Base-by-base conservation (phyloP, 305 asterid species). In the Fraxinus floribunda region DNA sequence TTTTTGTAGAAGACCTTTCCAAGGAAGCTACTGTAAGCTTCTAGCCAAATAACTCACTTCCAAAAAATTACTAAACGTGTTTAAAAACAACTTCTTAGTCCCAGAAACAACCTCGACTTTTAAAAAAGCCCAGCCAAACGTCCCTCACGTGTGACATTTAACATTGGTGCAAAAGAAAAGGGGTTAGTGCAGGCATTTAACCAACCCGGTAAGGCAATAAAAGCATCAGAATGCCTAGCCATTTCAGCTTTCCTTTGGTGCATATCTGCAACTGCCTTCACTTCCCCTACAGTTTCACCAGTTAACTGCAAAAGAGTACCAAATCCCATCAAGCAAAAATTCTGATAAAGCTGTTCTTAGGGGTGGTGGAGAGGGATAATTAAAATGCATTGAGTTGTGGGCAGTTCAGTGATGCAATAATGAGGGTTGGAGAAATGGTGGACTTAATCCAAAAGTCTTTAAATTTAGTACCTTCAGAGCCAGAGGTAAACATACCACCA, bases 171-270 rank as follows among this genome's bases (percentile, higher is more conserved):
- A 16, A 52, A 52, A 52, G 9, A 5, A 52, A 52, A 1, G 24
- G 64, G 64, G 24, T 52, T 52, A n/a, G 64, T 52, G 64, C 79
- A 75, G 81, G 84, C 55, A 57, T 83, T 80, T 80, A 68, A 85
- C 88, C 66, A 85, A 95, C 99, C 99, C 90, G 99, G 98, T 83
- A 95, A 91, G 88, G 99, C 99, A 90, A 95, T 93, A 90, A 95
- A 95, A 84, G 99, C 99, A 87, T 95, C 98, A 22, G 99, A 94
- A 74, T 93, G 95, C 90, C 84, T 93, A 78, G 96, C 96, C 99
- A 95, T 95, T 83, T 95, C 98, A 46, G 99, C 98, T 89, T 95
- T 95, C 88, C 99, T 93, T 90, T 95, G 97, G 82, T 95, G 99
- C 99, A 95, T 95, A 86, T 88, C 97, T 84, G 98, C 94, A 84